Conservation (phyloP, 2,329 filamentous ascomycete genomes). For the Penicillium sp. region DNA sequence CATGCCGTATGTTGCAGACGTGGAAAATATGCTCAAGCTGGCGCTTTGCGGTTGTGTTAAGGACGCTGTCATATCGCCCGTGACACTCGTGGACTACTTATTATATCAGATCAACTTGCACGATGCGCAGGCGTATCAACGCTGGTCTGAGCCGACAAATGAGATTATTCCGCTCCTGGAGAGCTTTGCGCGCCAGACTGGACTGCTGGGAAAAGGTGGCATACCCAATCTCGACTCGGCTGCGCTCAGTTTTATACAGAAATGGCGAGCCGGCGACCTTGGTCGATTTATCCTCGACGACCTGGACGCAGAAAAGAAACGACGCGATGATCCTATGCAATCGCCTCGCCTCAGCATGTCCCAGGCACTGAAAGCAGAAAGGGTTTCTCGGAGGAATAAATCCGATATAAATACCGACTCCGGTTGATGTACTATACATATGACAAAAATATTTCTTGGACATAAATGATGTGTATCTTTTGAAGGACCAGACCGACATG, state of each 20-base stretch:
- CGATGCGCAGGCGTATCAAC: constrained; percentile 60
- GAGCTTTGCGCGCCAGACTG: constrained; percentile 68
- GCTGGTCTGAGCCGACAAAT: constrained; percentile 72
- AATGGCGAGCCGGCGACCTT: constrained; percentile 74
- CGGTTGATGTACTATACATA: constrained; percentile 26
- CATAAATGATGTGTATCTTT: constrained; percentile 8
- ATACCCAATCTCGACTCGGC: constrained; percentile 67
- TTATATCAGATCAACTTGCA: constrained; percentile 76
- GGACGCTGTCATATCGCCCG: constrained; percentile 74
- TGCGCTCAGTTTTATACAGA: constrained; percentile 75
- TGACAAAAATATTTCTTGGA: constrained; percentile 9
- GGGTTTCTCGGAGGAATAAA: constrained; percentile 31
- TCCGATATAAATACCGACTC: constrained; percentile 19
- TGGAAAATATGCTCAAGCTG: constrained; percentile 92
- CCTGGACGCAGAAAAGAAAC: constrained; percentile 60
- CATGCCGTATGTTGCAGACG: constrained; percentile 80
- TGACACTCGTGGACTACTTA: constrained; percentile 83
- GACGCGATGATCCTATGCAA: constrained; percentile 39
- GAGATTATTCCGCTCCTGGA: constrained; percentile 72
- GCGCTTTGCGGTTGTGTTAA: constrained; percentile 87
- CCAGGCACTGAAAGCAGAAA: constrained; percentile 44
- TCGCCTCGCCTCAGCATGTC: constrained; percentile 41
- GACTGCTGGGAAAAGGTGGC: constrained; percentile 72
- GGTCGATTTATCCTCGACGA: constrained; percentile 79
- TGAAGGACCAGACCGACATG: constrained; percentile 8